Evolutionary conservation across 345 rosid species (phyloP).

Genomic region (Rhodamnia rubescens): DNA sequence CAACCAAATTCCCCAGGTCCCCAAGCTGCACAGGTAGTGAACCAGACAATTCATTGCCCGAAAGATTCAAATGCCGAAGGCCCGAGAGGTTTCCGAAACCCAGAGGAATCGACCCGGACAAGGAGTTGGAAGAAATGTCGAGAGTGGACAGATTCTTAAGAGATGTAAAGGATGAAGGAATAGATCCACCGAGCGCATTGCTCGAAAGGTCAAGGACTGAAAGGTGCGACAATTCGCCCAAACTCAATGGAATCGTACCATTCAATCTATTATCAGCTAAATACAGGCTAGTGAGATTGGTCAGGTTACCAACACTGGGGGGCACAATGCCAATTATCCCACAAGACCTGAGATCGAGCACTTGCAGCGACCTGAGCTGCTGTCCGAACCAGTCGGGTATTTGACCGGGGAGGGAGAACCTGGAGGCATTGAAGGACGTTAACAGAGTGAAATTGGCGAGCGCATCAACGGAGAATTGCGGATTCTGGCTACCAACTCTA

Average conservation of each 20-base stretch:
- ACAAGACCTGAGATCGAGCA: slow-evolving; percentile 85
- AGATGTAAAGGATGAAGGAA: slow-evolving; percentile 55
- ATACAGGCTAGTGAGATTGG: slow-evolving; percentile 42
- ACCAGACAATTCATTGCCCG: slow-evolving; percentile 57
- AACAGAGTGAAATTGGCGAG: slow-evolving; percentile 58
- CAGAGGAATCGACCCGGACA: slow-evolving; percentile 53
- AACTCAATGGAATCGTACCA: slow-evolving; percentile 49
- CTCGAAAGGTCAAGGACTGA: slow-evolving; percentile 54
- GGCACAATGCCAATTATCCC: slow-evolving; percentile 55
- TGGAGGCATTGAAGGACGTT: slow-evolving; percentile 67
- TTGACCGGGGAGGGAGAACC: slow-evolving; percentile 59
- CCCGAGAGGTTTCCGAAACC: slow-evolving; percentile 39
- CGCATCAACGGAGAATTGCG: slow-evolving; percentile 62
- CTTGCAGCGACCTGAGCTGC: slow-evolving; percentile 37
- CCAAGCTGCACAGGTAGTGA: slow-evolving; percentile 68
- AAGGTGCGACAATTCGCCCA: slow-evolving; percentile 47
- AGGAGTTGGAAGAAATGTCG: slow-evolving; percentile 65
- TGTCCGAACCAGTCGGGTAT: slow-evolving; percentile 79
- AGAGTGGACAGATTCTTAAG: slow-evolving; percentile 46
- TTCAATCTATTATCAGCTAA: slow-evolving; percentile 50
- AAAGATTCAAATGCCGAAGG: slow-evolving; percentile 62
- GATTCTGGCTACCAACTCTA: slow-evolving; percentile 61
- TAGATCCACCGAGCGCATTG: slow-evolving; percentile 51
- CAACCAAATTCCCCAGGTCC: slow-evolving; percentile 45
- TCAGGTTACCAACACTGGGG: slow-evolving; percentile 54